Conservation (phyloP, 164 flowering plant genomes). For the Warburgia ugandensis region DNA sequence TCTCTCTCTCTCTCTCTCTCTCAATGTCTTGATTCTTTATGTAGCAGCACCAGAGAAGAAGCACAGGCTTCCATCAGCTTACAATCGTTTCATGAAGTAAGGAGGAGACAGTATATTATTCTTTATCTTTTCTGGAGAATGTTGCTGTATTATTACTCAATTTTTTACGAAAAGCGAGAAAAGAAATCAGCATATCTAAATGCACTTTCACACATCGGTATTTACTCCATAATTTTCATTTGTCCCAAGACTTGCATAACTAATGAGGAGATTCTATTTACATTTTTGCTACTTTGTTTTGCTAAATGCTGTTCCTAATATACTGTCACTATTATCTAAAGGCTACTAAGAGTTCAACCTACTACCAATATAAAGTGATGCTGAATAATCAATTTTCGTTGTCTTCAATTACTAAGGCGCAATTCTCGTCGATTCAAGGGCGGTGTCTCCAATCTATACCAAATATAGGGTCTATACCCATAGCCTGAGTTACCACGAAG, state of each 20-base stretch:
- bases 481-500: no score
- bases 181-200: not conserved
- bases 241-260: not conserved
- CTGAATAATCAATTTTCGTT: no score
- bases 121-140: not conserved
- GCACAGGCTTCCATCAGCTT: conserved; percentile 92
- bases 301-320: no score
- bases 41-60: conserved; percentile 87
- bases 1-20: not conserved
- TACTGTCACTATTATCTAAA: no score
- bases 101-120: not conserved
- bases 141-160: not conserved
- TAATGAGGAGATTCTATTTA: no score
- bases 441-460: no score
- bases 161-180: not conserved
- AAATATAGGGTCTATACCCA: no score
- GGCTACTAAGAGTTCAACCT: no score
- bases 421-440: no score
- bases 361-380: no score
- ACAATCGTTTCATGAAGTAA: conserved; percentile 93
- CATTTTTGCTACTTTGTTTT: no score
- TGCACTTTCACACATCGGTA: not conserved
- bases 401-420: no score
- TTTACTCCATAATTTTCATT: not conserved
- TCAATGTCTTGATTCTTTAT: not conserved